Base-by-base conservation (phyloP, 805 yeast genomes). In the Candida qinlingensis region DNA sequence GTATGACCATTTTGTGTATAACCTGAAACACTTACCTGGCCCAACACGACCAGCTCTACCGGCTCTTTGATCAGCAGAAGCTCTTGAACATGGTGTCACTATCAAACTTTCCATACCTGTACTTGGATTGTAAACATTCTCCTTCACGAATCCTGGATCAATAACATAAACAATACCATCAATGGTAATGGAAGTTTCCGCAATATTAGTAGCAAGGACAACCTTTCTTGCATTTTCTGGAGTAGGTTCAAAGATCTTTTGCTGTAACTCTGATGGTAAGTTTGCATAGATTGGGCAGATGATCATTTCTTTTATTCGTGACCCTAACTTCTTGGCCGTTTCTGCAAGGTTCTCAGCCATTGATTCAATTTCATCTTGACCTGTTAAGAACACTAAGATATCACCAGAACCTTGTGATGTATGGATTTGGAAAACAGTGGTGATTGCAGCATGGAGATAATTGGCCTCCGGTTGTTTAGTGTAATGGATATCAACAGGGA, bases 21-120 rank as follows among this genome's bases (percentile, higher is more conserved):
- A 69, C 37, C 99, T 66, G 60, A 85, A 94, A 67, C 98, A 94
- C 62, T 88, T 87, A 13, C 99, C 99, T 0, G 98, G 97, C 1
- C 96, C 91, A 7, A 96, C 90, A 72, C 99, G 83, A 39, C 99
- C 99, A 6, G 98, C 99, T 72, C 99, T 81, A 63, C 99, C 99
- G 1, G 97, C 91, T 60, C 99, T 75, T 68, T 94, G 99, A 59
- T 89, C 91, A 0, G 97, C 97, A 39, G 96, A 90, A 0, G 99
- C 99, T 60, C 83, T 83, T 0, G 98, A 91, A 54, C 96, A 89
- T 0, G 97, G 95, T 12, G 84, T 80, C 5, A 94, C 90, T 42
- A 85, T 80, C 51, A 94, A 73, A 34, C 91, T 83, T 51, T 90
- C 96, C 81, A 92, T 91, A 12, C 97, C 91, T 6, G 89, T 82